phyloP scores from a whole-genome alignment of 441 rosid genomes.

The Biscutella laevigata region DNA sequence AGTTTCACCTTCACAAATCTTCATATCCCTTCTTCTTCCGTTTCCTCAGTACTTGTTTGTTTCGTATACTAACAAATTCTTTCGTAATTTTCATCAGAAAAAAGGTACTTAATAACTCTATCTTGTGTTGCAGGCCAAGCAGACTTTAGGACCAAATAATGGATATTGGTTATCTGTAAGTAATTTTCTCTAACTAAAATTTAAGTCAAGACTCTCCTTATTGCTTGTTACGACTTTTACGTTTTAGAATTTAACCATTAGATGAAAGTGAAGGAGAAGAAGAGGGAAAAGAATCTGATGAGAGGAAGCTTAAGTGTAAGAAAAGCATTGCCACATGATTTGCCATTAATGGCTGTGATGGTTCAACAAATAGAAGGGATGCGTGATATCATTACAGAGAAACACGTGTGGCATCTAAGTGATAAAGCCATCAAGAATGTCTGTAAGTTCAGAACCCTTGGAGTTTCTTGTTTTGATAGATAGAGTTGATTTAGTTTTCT shows the following conservation, averaged over 20 bases:
- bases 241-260: neutral
- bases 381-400: slow-evolving; percentile 56
- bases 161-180: slow-evolving; percentile 31
- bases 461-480: too few relatives aligned
- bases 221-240: neutral
- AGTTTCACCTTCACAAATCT: slow-evolving; percentile 37
- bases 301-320: slow-evolving; percentile 31
- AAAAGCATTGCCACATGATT: slow-evolving; percentile 47
- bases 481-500: neutral
- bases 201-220: neutral
- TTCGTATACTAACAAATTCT: neutral
- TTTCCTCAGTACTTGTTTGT: slow-evolving; percentile 11
- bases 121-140: slow-evolving; percentile 32
- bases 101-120: neutral
- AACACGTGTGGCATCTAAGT: slow-evolving; percentile 74
- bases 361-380: slow-evolving; percentile 66
- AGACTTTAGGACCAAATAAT: slow-evolving; percentile 27
- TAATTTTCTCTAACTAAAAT: neutral
- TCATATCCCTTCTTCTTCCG: slow-evolving; percentile 22
- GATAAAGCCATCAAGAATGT: slow-evolving; percentile 67
- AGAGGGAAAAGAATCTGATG: slow-evolving; percentile 17
- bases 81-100: neutral
- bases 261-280: slow-evolving; percentile 21
- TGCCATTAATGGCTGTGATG: slow-evolving; percentile 72
- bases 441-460: slow-evolving; percentile 38